Percentiles rank a stretch among this genome's conserved stretches.
Conservation (phyloP, 495 filamentous ascomycete species). For the Letharia columbiana region DNA sequence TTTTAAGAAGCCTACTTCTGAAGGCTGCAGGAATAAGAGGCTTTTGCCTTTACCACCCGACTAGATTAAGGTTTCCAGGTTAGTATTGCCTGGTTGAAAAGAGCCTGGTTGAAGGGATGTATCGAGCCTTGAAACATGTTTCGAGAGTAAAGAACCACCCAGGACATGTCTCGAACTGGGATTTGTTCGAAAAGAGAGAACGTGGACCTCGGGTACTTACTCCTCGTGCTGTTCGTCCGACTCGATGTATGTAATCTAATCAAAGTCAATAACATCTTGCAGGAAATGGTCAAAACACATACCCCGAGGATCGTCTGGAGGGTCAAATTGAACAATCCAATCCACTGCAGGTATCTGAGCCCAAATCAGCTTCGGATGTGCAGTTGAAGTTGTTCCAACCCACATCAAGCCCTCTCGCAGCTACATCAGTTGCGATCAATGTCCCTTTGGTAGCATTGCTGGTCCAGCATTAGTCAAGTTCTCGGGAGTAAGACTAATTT, state of each 20-base stretch:
- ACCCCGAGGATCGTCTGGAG: slow-evolving; percentile 50
- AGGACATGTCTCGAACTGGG: background rate
- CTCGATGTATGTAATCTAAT: slow-evolving; percentile 92
- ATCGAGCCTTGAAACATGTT: background rate
- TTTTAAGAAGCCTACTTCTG: slow-evolving; percentile 83
- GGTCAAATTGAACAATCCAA: slow-evolving; percentile 94
- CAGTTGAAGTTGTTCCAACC: slow-evolving; percentile 27
- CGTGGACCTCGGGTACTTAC: background rate
- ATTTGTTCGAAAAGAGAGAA: background rate
- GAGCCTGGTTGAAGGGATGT: background rate
- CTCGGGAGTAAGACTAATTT: background rate
- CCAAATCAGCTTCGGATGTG: background rate
- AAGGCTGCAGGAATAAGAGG: slow-evolving; percentile 85
- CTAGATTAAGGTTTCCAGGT: background rate
- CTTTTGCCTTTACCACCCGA: slow-evolving; percentile 72
- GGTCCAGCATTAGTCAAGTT: background rate
- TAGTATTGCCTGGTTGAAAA: background rate
- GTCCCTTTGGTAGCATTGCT: slow-evolving; percentile 79
- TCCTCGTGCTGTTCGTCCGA: slow-evolving; percentile 88
- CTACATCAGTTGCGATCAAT: slow-evolving; percentile 93
- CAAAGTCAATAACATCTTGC: background rate
- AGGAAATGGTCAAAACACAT: background rate
- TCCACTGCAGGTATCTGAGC: slow-evolving; percentile 76
- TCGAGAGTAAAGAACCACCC: background rate
- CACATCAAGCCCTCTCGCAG: slow-evolving; percentile 84